phyloP scores from a whole-genome alignment of 2,329 filamentous ascomycete species.

The Ceratocystis colombiana region DNA sequence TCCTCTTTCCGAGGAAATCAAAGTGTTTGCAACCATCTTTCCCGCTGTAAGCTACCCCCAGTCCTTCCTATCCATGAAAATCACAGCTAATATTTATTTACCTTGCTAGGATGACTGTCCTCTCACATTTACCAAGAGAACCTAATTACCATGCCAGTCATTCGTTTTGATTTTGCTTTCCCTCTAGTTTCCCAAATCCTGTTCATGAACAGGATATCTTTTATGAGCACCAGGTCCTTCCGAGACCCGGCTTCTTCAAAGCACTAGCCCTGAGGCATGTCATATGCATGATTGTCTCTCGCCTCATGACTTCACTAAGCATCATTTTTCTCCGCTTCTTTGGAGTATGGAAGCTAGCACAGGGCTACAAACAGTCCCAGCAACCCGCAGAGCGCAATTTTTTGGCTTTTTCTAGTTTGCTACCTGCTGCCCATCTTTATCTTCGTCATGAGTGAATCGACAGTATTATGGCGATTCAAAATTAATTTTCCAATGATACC shows the following conservation, averaged over 20 bases:
- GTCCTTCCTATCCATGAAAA: slow-evolving; percentile 16
- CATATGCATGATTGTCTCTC: too few relatives aligned
- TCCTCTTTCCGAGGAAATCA: slow-evolving; percentile 79
- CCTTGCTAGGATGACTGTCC: slow-evolving; percentile 64
- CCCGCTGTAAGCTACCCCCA: slow-evolving; percentile 58
- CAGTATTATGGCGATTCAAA: not conserved
- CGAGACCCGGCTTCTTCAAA: too few relatives aligned
- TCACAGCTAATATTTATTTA: slow-evolving; percentile 28
- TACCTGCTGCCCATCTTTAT: not conserved
- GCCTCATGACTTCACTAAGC: too few relatives aligned
- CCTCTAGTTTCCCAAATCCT: not conserved
- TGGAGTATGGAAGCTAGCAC: not conserved
- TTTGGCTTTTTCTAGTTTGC: too few relatives aligned
- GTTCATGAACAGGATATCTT: not conserved
- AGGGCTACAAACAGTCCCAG: not conserved
- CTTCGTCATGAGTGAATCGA: not conserved
- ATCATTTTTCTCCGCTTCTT: too few relatives aligned
- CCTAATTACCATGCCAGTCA: not conserved
- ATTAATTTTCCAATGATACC: not conserved
- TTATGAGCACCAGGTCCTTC: too few relatives aligned
- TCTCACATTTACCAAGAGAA: slow-evolving; percentile 53
- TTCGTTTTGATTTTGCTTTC: slow-evolving; percentile 1
- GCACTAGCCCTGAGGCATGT: too few relatives aligned
- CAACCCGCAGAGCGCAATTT: too few relatives aligned
- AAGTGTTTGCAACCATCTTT: slow-evolving; percentile 97